phyloP scores from a whole-genome alignment of 768 basidiomycete genomes.

The Cyclocybe aegerita region DNA sequence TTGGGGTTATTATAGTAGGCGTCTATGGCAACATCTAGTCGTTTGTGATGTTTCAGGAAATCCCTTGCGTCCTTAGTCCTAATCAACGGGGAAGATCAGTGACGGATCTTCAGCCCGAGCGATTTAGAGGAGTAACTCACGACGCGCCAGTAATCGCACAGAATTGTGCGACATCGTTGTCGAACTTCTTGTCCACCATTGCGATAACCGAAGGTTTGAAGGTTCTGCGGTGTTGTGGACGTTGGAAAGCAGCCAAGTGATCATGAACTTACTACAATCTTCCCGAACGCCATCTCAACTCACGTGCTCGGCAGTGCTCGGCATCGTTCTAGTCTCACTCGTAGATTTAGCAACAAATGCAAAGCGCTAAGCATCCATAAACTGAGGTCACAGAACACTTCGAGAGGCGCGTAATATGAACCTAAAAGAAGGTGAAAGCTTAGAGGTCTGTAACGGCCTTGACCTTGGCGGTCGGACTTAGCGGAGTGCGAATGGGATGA shows the following conservation, averaged over 20 bases:
- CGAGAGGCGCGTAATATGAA: no score
- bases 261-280: background rate
- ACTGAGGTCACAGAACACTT: no score
- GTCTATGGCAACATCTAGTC: slow-evolving; percentile 72
- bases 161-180: slow-evolving; percentile 57
- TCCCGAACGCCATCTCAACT: background rate
- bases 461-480: no score
- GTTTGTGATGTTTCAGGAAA: slow-evolving; percentile 69
- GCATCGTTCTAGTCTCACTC: background rate
- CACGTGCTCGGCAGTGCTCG: background rate
- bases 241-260: background rate
- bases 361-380: no score
- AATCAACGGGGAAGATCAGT: slow-evolving; percentile 25
- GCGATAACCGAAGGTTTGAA: background rate
- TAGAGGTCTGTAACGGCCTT: no score
- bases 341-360: no score
- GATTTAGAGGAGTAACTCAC: slow-evolving; percentile 42
- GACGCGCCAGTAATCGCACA: slow-evolving; percentile 66
- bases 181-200: slow-evolving; percentile 45
- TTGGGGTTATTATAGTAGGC: slow-evolving; percentile 64
- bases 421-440: no score
- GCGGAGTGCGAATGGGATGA: no score
- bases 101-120: slow-evolving; percentile 15
- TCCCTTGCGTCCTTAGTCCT: slow-evolving; percentile 61
- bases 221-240: background rate